phyloP scores from a whole-genome alignment of 225 moss, liverwort and hornwort species.

The Straminergon stramineum region DNA sequence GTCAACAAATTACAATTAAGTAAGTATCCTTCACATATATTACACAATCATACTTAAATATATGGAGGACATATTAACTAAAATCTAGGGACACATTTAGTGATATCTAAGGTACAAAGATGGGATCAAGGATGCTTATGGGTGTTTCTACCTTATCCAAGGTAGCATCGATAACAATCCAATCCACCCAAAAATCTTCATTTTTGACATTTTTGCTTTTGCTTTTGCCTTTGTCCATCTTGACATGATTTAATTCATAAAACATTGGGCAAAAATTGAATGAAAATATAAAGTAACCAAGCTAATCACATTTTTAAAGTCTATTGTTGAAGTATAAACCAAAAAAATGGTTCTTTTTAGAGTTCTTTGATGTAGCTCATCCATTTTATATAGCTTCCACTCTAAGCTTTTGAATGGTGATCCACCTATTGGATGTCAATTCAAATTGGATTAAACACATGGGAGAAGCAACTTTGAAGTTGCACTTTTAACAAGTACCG shows the following conservation, averaged over 20 bases:
- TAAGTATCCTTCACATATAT: no score
- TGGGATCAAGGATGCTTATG: no score
- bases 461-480: neutral
- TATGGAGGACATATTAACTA: no score
- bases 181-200: no score
- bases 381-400: no score
- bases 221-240: neutral
- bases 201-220: neutral
- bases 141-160: no score
- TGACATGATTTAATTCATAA: no score
- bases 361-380: neutral
- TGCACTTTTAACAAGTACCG: neutral
- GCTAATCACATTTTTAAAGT: neutral
- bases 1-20: no score
- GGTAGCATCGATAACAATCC: no score
- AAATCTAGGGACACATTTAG: no score
- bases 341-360: rapidly evolving
- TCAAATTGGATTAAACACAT: neutral
- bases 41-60: no score
- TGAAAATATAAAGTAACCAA: neutral
- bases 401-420: neutral
- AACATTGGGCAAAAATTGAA: neutral
- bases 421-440: rapidly evolving
- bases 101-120: no score
- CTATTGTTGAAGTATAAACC: neutral